Evolutionary conservation across 495 filamentous ascomycete genomes (phyloP), one percentile per base, ranked within the genome.

Genomic region (Hypoxylon perforatum): DNA sequence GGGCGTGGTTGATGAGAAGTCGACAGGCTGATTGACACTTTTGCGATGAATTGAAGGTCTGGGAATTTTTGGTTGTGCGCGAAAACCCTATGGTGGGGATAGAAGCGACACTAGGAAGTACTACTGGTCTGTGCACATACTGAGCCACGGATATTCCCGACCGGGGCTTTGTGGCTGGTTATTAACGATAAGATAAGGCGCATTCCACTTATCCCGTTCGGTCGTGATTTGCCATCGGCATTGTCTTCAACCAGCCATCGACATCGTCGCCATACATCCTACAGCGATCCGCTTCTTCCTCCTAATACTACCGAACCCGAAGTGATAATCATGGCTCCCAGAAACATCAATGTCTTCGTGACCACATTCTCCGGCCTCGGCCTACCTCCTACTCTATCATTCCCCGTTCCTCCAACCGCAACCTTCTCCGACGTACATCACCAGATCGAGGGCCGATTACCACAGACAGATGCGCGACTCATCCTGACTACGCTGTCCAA

Each of bases 401-500:
- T 94, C 52, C 82, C 88, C 11, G 78, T 97, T 12, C 85, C 91
- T 2, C 65, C 87, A 54, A 81, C 84, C 36, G 87, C 92, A 5
- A 84, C 86, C 22, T 81, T 94, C 69, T 80, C 85, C 57, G 84
- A 92, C 52, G 84, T 97, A 12, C 85, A 84, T 46, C 74, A 85
- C 36, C 78, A 81, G 47, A 82, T 97, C 72, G 79, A 84, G 60
- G 76, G 79, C 30, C 87, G 86, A 42, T 83, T 97, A 15, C 93
- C 92, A 15, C 65, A 73, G 30, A 75, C 83, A 21, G 73, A 80
- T 18, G 50, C 73, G 7, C 83, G 84, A 38, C 87, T 97, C 45
- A 83, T 92, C 65, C 81, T 99, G 22, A 94, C 92, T 28, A 97
- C 95, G 2, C 87, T 87, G 48, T 90, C 89, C 22, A 95, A 92